Evolutionary conservation across 1,284 basidiomycete species (phyloP), one percentile per base, ranked within the genome.

Genomic region (Cryptococcus sp.): DNA sequence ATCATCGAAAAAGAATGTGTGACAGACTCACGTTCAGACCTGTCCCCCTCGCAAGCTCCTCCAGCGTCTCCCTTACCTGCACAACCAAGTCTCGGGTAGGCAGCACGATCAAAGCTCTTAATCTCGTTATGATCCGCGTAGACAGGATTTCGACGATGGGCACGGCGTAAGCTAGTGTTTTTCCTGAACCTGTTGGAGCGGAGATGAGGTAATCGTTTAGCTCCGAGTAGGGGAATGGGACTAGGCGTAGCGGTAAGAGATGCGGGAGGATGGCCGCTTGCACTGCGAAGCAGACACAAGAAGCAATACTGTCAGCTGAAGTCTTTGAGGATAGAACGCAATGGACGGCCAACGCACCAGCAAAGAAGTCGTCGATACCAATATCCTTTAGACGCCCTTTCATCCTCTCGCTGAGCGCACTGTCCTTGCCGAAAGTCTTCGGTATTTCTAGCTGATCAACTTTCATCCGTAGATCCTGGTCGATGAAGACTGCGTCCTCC

Each of bases 171-270:
- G 93, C 91, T 20, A 99, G 83, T 0, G 95, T 99, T 80, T 99
- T 99, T 0, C 95, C 95, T 67, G 91, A 94, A 35, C 95, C 95
- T 0, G 95, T 99, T 0, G 96, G 96, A 1, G 96, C 96, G 5
- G 93, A 96, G n/a, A 96, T 90, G 69, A 94, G 95, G 10, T 94
- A 83, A 76, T 99, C 96, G 44, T 84, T 83, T 23, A 88, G 88
- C 25, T 85, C 83, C 53, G 85, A 76, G 0, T 90, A 88, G 16
- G 85, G 82, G 70, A 93, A 92, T 3, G 96, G 80, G 0, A 82
- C 77, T 2, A 77, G 69, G 1, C 68, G 72, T 0, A 77, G 61
- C 0, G 65, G 50, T 1, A 76, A 65, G 1, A 79, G 66, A 16
- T 73, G 60, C 2, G 77, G 76, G 4, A 78, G 58, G 15, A 79